phyloP scores from a whole-genome alignment of 208 protist genomes.

The Phytomonas sp. region DNA sequence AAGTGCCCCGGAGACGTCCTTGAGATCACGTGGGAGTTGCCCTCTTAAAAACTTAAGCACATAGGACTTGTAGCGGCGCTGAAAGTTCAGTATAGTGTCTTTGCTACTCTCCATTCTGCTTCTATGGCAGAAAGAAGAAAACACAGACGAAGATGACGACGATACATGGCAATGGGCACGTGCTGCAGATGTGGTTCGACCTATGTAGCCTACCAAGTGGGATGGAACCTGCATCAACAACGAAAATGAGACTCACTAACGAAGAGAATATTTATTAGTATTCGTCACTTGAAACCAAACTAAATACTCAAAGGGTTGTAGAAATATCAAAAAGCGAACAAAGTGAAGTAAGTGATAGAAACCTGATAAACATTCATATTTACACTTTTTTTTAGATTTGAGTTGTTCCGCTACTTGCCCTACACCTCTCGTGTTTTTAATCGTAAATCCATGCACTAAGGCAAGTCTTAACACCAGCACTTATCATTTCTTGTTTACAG shows the following conservation, averaged over 20 bases:
- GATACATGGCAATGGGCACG: neutral
- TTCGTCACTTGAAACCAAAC: neutral
- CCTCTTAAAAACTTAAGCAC: conserved; percentile 74
- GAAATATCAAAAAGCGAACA: conserved; percentile 7
- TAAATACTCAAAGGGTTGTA: neutral
- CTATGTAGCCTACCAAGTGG: too few relatives aligned
- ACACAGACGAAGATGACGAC: neutral
- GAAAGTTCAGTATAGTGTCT: neutral
- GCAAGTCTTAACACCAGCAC: neutral
- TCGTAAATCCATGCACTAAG: neutral
- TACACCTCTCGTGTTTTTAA: neutral
- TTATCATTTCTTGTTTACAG: neutral
- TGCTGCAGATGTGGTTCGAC: too few relatives aligned
- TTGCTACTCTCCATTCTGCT: neutral
- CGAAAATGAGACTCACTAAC: neutral
- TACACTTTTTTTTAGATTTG: neutral
- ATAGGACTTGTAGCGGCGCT: conserved; percentile 50
- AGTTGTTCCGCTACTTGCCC: neutral
- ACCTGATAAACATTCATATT: neutral
- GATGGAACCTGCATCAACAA: neutral
- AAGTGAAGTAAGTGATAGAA: conserved; percentile 6
- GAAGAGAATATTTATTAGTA: neutral
- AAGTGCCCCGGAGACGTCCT: conserved; percentile 71
- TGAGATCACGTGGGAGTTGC: conserved; percentile 68
- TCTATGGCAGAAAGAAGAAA: neutral